phyloP scores from a whole-genome alignment of 257 asterid species.

The Solanum piurae region DNA sequence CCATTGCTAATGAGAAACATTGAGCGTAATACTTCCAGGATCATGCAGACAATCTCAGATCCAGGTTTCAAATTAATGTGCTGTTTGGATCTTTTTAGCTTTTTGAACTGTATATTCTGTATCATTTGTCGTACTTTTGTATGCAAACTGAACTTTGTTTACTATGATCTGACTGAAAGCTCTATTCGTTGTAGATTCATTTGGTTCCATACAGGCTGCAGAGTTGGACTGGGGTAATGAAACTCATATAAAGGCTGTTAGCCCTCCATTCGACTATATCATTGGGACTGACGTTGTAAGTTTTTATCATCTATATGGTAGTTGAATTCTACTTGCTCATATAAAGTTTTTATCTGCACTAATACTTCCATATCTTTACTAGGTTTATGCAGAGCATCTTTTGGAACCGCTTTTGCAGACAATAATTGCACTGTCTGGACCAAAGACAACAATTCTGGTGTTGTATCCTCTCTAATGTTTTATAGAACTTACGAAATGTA shows the following conservation, averaged over 20 bases:
- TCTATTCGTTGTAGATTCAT: conserved; percentile 45
- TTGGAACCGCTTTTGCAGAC: conserved; percentile 91
- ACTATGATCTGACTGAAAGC: neutral
- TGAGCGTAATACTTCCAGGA: conserved; percentile 80
- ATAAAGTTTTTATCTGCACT: neutral
- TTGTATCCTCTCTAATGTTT: neutral
- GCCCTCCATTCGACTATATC: conserved; percentile 85
- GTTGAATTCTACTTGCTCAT: neutral
- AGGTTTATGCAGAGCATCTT: conserved; percentile 97
- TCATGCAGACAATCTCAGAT: conserved; percentile 49
- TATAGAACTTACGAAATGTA: neutral
- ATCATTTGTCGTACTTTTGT: neutral
- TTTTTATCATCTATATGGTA: neutral
- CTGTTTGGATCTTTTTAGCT: neutral
- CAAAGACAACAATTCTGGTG: conserved; percentile 84
- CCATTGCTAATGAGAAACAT: conserved; percentile 84
- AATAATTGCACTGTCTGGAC: conserved; percentile 67
- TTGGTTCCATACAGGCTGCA: conserved; percentile 74
- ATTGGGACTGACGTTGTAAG: conserved; percentile 98
- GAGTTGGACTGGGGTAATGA: conserved; percentile 88
- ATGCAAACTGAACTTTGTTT: neutral
- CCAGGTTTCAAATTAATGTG: conserved; percentile 26
- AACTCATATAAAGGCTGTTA: conserved; percentile 71
- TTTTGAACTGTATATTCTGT: neutral
- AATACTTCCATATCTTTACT: neutral